Evolutionary conservation across 805 yeast species (phyloP).

Genomic region (Candida corydali): DNA sequence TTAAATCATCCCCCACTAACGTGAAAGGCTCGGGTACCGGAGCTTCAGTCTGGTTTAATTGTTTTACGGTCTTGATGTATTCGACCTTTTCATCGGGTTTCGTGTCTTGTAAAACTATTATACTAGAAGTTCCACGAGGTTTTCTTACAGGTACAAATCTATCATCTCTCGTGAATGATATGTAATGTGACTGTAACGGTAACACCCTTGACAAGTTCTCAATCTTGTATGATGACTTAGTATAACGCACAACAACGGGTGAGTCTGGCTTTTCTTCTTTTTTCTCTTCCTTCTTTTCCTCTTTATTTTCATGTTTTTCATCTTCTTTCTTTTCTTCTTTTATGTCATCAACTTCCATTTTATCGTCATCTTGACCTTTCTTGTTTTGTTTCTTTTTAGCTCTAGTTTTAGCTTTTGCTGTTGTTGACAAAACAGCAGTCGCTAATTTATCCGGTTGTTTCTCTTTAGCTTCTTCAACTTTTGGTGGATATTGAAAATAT

Average conservation of each 20-base stretch:
- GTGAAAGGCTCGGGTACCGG: constrained; percentile 70
- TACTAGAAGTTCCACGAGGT: constrained; percentile 64
- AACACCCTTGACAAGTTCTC: constrained; percentile 82
- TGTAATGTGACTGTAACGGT: constrained; percentile 81
- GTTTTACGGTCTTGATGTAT: constrained; percentile 79
- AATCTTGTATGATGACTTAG: constrained; percentile 63
- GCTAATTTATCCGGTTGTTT: constrained; percentile 86
- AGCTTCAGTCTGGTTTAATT: constrained; percentile 67
- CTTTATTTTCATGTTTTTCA: constrained; percentile 12
- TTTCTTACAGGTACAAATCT: constrained; percentile 82
- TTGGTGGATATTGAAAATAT: constrained; percentile 85
- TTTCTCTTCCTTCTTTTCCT: constrained; percentile 29
- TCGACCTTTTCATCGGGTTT: constrained; percentile 58
- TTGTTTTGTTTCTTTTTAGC: constrained; percentile 62
- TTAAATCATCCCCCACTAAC: constrained; percentile 52
- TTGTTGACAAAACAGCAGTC: constrained; percentile 91
- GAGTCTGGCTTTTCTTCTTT: constrained; percentile 21
- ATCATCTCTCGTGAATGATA: constrained; percentile 69
- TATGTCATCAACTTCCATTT: constrained; percentile 39
- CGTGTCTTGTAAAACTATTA: constrained; percentile 66
- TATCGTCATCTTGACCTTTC: constrained; percentile 43
- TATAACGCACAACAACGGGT: constrained; percentile 46
- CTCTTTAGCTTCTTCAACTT: constrained; percentile 70
- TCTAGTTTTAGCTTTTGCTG: constrained; percentile 90
- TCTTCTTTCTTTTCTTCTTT: constrained; percentile 13